Base-by-base conservation (phyloP, 805 yeast species). In the Metschnikowia kofuensis region DNA sequence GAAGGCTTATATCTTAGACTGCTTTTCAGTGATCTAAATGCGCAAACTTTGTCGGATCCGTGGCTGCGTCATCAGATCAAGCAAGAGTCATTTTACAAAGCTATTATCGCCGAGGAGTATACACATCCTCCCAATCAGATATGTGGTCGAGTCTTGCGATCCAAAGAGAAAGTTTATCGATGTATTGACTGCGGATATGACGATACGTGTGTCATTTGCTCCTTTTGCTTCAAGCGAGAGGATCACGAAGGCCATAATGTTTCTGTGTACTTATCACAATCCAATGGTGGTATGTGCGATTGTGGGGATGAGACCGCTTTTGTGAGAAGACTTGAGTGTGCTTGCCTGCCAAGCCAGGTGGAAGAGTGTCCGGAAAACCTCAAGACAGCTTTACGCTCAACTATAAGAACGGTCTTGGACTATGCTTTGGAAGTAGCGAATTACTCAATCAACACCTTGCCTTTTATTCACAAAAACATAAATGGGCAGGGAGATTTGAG, bases 161-260 rank as follows among this genome's bases (percentile, higher is more conserved):
- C 64, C 4, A 85, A 85, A 26, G 87, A 84, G 51, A 82, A 85
- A 0, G 84, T 85, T 16, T 87, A 84, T 61, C 71, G 89, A 47
- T 87, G 96, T 60, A 72, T 72, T 32, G 88, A 86, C 49, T 87
- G 96, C 71, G 89, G 87, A 0, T 79, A 77, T 51, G 96, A 87
- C 65, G 82, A 81, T 8, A 84, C 91, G 0, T 87, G 95, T 71
- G 90, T 88, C 32, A 62, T 87, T 28, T 87, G 96, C 66, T 79
- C 76, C 11, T 69, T 81, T 55, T 87, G 96, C 63, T 87, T 85
- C 68, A 84, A 85, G 62, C 76, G 78, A 47, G 77, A 76, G 5
- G 89, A 85, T 57, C 96, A 87, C 62, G 61, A 66, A 12, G 83
- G 76, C 45, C 96, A 87, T 60, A 79, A 79, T 51, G 87, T 87